Conservation (phyloP, 1,139 yeast species). For the Candida pseudoviswanathii region DNA sequence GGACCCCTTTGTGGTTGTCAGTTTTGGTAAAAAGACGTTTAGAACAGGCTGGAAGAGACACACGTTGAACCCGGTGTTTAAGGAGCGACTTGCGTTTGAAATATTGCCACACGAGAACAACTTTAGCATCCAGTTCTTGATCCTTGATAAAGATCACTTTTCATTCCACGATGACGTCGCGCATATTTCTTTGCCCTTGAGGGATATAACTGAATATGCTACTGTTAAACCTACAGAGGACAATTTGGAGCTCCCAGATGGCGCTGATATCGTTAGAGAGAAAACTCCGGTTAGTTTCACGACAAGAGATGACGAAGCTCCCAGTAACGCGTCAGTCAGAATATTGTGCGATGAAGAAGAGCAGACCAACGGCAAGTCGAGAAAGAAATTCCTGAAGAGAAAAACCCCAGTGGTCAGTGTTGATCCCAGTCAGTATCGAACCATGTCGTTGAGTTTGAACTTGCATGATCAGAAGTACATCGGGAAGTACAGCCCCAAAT, state of each 20-base stretch:
- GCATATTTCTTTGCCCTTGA: slow-evolving; percentile 53
- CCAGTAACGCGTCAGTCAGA: slow-evolving; percentile 20
- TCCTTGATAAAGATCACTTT: slow-evolving; percentile 82
- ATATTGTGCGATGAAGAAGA: slow-evolving; percentile 23
- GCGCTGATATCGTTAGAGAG: slow-evolving; percentile 1
- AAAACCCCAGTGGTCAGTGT: slow-evolving; percentile 29
- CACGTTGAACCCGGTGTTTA: slow-evolving; percentile 78
- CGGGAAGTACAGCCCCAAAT: slow-evolving; percentile 51
- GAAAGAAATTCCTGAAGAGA: slow-evolving; percentile 28
- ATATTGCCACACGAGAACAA: slow-evolving; percentile 65
- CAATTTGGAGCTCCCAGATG: background rate
- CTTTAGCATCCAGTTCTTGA: slow-evolving; percentile 67
- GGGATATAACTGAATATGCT: slow-evolving; percentile 40
- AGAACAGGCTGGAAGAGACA: slow-evolving; percentile 87
- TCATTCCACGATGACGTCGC: slow-evolving; percentile 87
- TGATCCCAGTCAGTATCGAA: slow-evolving; percentile 46
- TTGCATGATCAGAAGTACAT: slow-evolving; percentile 35
- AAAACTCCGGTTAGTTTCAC: slow-evolving; percentile 11
- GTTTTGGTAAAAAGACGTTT: slow-evolving; percentile 87
- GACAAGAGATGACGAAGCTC: slow-evolving; percentile 19
- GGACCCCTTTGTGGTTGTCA: slow-evolving; percentile 94
- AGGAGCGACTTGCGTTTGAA: slow-evolving; percentile 81
- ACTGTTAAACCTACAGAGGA: slow-evolving; percentile 11
- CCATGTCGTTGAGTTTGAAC: slow-evolving; percentile 42
- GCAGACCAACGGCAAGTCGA: slow-evolving; percentile 19